Conservation (phyloP, 495 filamentous ascomycete species). For the Choiromyces venosus region DNA sequence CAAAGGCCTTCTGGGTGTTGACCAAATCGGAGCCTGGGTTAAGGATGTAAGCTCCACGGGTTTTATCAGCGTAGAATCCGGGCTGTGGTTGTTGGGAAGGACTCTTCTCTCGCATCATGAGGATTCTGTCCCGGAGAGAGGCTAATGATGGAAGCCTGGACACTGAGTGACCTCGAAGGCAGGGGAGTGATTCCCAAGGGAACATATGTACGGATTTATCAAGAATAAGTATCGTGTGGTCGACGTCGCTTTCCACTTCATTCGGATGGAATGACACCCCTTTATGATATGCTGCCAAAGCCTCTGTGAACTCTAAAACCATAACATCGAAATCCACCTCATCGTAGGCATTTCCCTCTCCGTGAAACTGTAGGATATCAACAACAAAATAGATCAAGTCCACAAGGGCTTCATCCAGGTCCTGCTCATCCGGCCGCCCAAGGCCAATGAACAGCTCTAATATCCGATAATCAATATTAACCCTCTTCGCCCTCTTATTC, state of each 20-base stretch:
- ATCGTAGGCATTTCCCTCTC: conserved; percentile 93
- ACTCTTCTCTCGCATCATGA: conserved; percentile 48
- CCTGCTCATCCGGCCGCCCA: conserved; percentile 62
- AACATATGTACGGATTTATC: conserved; percentile 85
- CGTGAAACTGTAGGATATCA: conserved; percentile 93
- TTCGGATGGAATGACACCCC: conserved; percentile 44
- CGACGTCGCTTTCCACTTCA: conserved; percentile 43
- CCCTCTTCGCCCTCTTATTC: conserved; percentile 48
- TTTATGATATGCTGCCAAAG: conserved; percentile 70
- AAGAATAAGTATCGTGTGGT: conserved; percentile 84
- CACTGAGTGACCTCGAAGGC: conserved; percentile 69
- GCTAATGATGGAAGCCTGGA: conserved; percentile 78
- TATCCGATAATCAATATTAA: conserved; percentile 68
- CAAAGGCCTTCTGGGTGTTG: conserved; percentile 71
- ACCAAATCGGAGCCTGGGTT: conserved; percentile 79
- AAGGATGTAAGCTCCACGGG: conserved; percentile 73
- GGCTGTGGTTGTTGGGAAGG: conserved; percentile 29
- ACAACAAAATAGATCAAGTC: conserved; percentile 94
- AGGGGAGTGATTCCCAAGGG: conserved; percentile 93
- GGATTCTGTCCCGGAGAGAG: conserved; percentile 65
- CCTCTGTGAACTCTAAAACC: conserved; percentile 74
- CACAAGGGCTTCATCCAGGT: conserved; percentile 72
- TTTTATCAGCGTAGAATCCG: conserved; percentile 54
- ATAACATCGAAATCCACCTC: conserved; percentile 94
- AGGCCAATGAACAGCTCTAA: conserved; percentile 84